Conservation (phyloP, 352 stramenopile genomes). For the Pythium utonaiense region DNA sequence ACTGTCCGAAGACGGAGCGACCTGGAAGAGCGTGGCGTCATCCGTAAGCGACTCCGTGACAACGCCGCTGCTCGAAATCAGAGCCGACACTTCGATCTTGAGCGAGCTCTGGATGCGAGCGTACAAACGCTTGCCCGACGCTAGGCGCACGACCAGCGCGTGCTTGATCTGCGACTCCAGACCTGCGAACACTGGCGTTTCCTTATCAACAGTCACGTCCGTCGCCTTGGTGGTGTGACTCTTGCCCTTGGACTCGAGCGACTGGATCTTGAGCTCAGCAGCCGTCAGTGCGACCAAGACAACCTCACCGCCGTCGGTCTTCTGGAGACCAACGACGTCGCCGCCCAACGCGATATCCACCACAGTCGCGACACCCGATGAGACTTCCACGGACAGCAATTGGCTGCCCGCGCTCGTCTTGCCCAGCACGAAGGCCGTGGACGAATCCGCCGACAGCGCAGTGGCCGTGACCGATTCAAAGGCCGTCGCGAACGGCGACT, state of each 20-base stretch:
- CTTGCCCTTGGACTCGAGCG: slow-evolving; percentile 32
- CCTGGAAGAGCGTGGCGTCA: slow-evolving; percentile 56
- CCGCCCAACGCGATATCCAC: background rate
- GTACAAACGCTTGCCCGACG: slow-evolving; percentile 58
- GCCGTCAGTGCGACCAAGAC: slow-evolving; percentile 29
- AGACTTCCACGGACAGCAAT: slow-evolving; percentile 17
- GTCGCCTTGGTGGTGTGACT: slow-evolving; percentile 3
- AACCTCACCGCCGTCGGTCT: slow-evolving; percentile 29
- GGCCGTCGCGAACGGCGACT: slow-evolving; percentile 29
- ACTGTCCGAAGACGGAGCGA: slow-evolving; percentile 20
- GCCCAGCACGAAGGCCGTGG: slow-evolving; percentile 43
- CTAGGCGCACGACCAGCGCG: slow-evolving; percentile 45
- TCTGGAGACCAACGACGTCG: slow-evolving; percentile 29
- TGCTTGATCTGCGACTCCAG: slow-evolving; percentile 42
- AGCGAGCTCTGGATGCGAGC: slow-evolving; percentile 42
- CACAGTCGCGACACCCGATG: slow-evolving; percentile 5
- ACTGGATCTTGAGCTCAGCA: slow-evolving; percentile 33
- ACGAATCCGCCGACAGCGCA: slow-evolving; percentile 45
- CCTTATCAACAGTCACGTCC: slow-evolving; percentile 4
- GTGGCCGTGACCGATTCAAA: slow-evolving; percentile 28
- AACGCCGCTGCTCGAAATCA: slow-evolving; percentile 37
- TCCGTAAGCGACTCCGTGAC: slow-evolving; percentile 57
- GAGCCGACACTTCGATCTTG: slow-evolving; percentile 31
- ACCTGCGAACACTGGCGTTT: slow-evolving; percentile 29
- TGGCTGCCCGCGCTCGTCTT: background rate